Conservation (phyloP, 495 filamentous ascomycete species). For the Neurospora sp. region DNA sequence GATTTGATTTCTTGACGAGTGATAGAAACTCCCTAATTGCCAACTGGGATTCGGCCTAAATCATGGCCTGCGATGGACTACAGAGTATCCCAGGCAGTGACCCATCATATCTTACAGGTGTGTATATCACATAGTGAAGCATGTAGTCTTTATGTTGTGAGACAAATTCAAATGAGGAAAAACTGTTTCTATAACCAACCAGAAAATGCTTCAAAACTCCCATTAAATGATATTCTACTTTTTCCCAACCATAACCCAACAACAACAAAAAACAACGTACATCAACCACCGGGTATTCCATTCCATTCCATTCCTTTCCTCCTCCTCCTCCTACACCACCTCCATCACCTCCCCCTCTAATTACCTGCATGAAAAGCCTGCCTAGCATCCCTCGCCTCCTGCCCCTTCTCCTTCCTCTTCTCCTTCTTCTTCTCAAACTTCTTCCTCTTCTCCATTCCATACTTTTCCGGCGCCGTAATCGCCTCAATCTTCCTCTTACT, state of each 20-base stretch:
- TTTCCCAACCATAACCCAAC: neutral
- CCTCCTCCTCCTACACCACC: neutral
- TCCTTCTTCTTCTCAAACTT: slow-evolving; percentile 79
- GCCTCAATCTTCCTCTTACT: slow-evolving; percentile 80
- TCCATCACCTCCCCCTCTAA: neutral
- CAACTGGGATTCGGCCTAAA: neutral
- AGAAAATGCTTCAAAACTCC: neutral
- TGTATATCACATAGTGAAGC: neutral
- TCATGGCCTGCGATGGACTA: neutral
- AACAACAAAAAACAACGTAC: neutral
- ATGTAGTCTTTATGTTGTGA: neutral
- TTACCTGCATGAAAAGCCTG: neutral
- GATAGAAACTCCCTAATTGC: neutral
- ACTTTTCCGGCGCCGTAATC: slow-evolving; percentile 68
- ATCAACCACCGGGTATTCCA: neutral
- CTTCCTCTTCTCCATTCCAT: slow-evolving; percentile 68
- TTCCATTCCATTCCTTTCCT: neutral
- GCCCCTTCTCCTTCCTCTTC: slow-evolving; percentile 65
- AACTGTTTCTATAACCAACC: neutral
- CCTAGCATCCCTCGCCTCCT: slow-evolving; percentile 58
- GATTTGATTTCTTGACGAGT: neutral
- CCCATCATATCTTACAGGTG: neutral
- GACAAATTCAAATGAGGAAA: neutral
- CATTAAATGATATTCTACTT: neutral
- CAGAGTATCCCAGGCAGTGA: neutral